A percentile compares a stretch with the other conserved stretches of the same genome.
phyloP scores from a whole-genome alignment of 805 yeast species.

The Debaryomyces hansenii region DNA sequence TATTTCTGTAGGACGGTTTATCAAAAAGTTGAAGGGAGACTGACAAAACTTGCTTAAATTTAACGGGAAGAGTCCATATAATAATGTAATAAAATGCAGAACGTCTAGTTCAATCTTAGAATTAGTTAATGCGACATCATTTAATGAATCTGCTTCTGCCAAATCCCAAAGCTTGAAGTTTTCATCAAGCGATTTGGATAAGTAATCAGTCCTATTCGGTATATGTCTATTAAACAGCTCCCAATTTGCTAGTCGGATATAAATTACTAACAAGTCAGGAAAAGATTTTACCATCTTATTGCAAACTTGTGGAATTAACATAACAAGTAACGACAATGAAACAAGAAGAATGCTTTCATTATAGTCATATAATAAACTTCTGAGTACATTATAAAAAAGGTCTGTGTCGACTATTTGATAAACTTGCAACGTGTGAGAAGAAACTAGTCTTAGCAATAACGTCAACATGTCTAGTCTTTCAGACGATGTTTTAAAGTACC shows the following conservation, averaged over 20 bases:
- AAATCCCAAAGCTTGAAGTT: conserved; percentile 16
- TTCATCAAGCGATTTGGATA: conserved; percentile 7
- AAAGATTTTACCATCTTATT: conserved; percentile 29
- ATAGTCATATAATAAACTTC: conserved; percentile 41
- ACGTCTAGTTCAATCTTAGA: conserved; percentile 25
- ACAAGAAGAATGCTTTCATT: conserved; percentile 40
- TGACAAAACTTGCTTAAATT: conserved; percentile 45
- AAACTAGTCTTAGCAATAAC: conserved; percentile 34
- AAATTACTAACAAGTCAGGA: conserved; percentile 44
- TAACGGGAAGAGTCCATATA: conserved; percentile 60
- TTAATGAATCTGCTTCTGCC: conserved; percentile 12
- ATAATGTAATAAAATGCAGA: conserved; percentile 42
- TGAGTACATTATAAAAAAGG: conserved; percentile 36
- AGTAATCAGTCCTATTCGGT: conserved; percentile 8
- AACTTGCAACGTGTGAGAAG: conserved; percentile 24
- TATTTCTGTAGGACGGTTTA: conserved; percentile 11
- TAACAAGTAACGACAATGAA: conserved; percentile 27
- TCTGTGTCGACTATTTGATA: conserved; percentile 31
- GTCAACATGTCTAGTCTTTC: conserved; percentile 39
- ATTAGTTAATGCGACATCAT: conserved; percentile 6
- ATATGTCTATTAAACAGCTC: conserved; percentile 14
- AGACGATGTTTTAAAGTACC: conserved; percentile 28
- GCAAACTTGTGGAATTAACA: conserved; percentile 45
- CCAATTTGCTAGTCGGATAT: conserved; percentile 39
- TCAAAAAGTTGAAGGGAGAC: conserved; percentile 38